Conservation (phyloP, 1,284 basidiomycete genomes). For the Takashimella tepidaria region DNA sequence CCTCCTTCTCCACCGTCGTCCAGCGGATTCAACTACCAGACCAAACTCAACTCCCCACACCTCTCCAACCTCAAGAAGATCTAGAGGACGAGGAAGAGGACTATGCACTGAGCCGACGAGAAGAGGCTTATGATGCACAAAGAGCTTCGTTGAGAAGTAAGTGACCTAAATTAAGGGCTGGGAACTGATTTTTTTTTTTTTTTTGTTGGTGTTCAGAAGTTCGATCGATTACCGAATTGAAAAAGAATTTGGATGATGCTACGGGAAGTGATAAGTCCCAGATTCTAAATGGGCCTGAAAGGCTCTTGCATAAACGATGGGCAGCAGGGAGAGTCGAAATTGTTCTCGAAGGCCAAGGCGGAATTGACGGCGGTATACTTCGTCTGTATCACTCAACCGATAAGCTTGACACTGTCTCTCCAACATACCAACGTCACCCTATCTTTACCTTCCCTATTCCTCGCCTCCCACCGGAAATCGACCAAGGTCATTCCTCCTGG, state of each 20-base stretch:
- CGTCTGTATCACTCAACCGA: slow-evolving; percentile 1
- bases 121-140: slow-evolving; percentile 6
- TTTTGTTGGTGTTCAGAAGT: too few species aligned
- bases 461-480: background rate
- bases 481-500: slow-evolving; percentile 5
- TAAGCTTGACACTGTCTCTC: background rate
- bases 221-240: too few species aligned
- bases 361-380: slow-evolving; percentile 12
- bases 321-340: slow-evolving; percentile 1
- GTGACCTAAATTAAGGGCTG: too few species aligned
- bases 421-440: background rate
- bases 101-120: background rate
- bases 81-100: background rate
- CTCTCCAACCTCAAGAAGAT: background rate
- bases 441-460: slow-evolving; percentile 6
- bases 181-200: too few species aligned
- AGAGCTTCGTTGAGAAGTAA: slow-evolving; percentile 10
- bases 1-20: background rate
- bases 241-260: too few species aligned
- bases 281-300: background rate
- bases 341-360: slow-evolving; percentile 9
- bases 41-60: background rate
- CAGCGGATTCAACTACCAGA: background rate
- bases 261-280: too few species aligned
- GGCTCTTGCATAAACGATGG: background rate